phyloP scores from a whole-genome alignment of 495 filamentous ascomycete species.

The Lepidopterella palustris region DNA sequence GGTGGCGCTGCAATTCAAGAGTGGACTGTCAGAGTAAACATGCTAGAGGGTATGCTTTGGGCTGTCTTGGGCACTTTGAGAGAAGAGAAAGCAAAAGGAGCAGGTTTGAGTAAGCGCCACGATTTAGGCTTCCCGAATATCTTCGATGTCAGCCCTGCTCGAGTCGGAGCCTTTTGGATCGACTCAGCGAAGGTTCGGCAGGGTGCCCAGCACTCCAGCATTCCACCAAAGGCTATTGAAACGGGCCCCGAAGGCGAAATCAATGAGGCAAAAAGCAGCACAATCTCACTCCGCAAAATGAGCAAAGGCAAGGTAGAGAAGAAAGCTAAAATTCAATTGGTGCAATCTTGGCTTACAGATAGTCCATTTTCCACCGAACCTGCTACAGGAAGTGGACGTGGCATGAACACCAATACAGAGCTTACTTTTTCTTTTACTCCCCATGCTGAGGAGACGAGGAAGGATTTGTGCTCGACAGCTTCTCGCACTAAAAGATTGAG shows the following conservation, averaged over 20 bases:
- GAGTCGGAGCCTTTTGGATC: conserved; percentile 36
- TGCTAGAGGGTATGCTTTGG: conserved; percentile 84
- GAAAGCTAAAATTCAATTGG: conserved; percentile 19
- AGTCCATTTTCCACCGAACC: not conserved
- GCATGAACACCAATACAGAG: not conserved
- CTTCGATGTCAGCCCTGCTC: conserved; percentile 30
- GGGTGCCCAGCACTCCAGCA: not conserved
- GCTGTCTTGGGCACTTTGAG: conserved; percentile 59
- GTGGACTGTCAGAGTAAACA: conserved; percentile 88
- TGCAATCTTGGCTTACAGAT: conserved; percentile 18
- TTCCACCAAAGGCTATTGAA: not conserved
- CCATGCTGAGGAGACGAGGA: conserved; percentile 13
- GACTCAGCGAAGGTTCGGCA: not conserved
- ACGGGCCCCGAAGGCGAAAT: conserved; percentile 7
- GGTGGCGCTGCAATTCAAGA: conserved; percentile 62
- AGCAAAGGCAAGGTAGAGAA: conserved; percentile 18
- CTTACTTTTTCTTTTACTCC: conserved; percentile 9
- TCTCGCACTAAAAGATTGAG: not conserved
- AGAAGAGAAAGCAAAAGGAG: conserved; percentile 25
- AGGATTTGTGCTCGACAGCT: conserved; percentile 2
- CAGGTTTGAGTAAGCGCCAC: not conserved
- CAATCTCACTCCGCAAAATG: not conserved
- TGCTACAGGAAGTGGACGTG: not conserved
- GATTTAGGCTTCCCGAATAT: conserved; percentile 5
- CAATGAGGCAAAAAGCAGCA: not conserved